Evolutionary conservation across 306 rosid species (phyloP).

Genomic region (Lotus japonicus): DNA sequence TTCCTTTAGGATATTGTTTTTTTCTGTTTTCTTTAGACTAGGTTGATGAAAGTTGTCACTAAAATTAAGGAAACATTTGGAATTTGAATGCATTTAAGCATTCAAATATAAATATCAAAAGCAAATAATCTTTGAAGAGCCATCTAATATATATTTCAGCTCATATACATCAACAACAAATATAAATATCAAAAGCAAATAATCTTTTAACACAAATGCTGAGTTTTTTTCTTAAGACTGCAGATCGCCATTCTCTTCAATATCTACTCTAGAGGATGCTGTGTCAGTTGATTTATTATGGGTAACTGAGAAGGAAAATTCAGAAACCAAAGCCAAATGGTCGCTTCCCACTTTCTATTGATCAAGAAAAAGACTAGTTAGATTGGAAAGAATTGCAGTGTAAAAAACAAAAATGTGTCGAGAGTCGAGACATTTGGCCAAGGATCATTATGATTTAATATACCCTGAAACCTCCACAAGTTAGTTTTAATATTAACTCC

Average conservation of each 20-base stretch:
- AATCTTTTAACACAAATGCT: background rate
- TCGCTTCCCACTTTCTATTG: constrained; percentile 80
- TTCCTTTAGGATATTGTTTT: no score
- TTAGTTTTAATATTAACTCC: no score
- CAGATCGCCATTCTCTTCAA: constrained; percentile 17
- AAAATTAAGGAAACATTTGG: no score
- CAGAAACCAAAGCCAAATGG: constrained; percentile 75
- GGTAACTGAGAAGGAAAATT: constrained; percentile 55
- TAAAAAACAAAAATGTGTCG: no score
- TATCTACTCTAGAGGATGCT: constrained; percentile 20
- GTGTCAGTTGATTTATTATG: background rate
- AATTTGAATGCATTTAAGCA: no score
- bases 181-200: background rate
- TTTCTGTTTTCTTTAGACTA: no score
- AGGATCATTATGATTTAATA: no score
- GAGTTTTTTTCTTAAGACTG: constrained; percentile 6
- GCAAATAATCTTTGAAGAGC: background rate
- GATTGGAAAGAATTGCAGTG: background rate
- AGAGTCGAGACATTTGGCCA: background rate
- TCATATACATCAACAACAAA: no score
- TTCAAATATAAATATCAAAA: background rate
- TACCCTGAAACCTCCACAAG: no score
- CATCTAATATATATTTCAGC: no score
- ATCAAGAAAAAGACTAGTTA: constrained; percentile 18
- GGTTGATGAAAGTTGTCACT: no score